Evolutionary conservation across 1,139 yeast genomes (phyloP).

Genomic region (Ashbya aceris): DNA sequence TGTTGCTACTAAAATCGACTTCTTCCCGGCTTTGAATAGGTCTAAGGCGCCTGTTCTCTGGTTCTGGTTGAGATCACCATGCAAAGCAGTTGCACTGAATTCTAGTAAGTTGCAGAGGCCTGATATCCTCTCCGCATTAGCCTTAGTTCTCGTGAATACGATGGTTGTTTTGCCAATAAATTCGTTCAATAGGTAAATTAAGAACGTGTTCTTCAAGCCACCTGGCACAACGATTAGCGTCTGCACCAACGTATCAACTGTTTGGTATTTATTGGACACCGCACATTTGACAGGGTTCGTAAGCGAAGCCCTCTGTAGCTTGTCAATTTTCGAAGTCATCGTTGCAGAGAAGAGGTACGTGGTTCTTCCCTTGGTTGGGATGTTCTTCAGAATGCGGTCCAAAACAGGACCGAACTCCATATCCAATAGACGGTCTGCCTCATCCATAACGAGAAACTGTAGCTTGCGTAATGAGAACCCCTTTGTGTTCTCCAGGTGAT

Average conservation of each 20-base stretch:
- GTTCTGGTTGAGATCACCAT: slow-evolving; percentile 87
- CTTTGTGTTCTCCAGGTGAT: slow-evolving; percentile 89
- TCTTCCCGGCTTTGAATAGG: slow-evolving; percentile 79
- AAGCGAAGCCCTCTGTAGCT: slow-evolving; percentile 86
- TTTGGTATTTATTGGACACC: slow-evolving; percentile 79
- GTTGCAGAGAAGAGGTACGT: slow-evolving; percentile 94
- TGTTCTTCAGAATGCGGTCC: slow-evolving; percentile 73
- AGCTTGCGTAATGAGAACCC: slow-evolving; percentile 78
- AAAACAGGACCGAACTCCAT: slow-evolving; percentile 96
- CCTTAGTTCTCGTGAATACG: slow-evolving; percentile 89
- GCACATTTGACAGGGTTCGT: slow-evolving; percentile 85
- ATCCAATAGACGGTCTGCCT: slow-evolving; percentile 90
- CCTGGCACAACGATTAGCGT: slow-evolving; percentile 86
- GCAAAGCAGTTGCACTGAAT: slow-evolving; percentile 84
- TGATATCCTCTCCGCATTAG: slow-evolving; percentile 88
- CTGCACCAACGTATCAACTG: slow-evolving; percentile 87
- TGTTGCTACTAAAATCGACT: slow-evolving; percentile 82
- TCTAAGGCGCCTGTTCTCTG: slow-evolving; percentile 90
- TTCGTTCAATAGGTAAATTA: slow-evolving; percentile 76
- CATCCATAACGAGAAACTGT: slow-evolving; percentile 87
- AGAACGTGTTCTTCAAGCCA: slow-evolving; percentile 81
- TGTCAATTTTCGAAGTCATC: slow-evolving; percentile 90
- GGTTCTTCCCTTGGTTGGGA: slow-evolving; percentile 63
- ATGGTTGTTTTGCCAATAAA: slow-evolving; percentile 79
- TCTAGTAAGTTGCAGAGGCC: slow-evolving; percentile 72